Conservation (phyloP, 2,329 filamentous ascomycete genomes). For the Aspergillus ruber region DNA sequence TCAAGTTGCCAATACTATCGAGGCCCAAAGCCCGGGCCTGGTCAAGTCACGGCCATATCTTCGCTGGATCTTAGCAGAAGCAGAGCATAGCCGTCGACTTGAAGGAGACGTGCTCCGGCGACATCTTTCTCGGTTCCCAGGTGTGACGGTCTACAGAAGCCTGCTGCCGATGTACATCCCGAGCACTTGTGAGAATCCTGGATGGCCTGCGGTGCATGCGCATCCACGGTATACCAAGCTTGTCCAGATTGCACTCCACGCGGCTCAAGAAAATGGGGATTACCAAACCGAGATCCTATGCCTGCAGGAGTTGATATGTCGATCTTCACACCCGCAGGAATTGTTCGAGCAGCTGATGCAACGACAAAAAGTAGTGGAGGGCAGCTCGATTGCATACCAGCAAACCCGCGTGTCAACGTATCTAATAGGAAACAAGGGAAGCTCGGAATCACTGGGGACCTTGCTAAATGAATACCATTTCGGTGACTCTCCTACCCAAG, state of each 20-base stretch:
- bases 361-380: neutral
- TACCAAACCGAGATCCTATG: neutral
- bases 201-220: constrained; percentile 1
- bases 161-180: constrained; percentile 3
- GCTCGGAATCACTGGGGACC: neutral
- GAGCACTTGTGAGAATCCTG: neutral
- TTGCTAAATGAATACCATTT: neutral
- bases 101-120: neutral
- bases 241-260: neutral
- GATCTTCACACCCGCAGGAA: neutral
- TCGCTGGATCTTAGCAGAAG: constrained; percentile 3
- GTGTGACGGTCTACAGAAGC: neutral
- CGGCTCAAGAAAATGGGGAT: constrained; percentile 1
- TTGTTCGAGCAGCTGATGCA: constrained; percentile 1
- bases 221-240: neutral
- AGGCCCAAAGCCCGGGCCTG: constrained; percentile 1
- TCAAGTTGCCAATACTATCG: neutral
- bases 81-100: neutral
- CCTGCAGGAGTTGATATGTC: constrained; percentile 4
- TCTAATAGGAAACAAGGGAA: neutral
- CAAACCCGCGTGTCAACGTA: neutral
- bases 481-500: neutral
- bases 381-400: neutral
- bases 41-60: constrained; percentile 1
- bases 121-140: neutral